phyloP scores from a whole-genome alignment of 768 basidiomycete genomes.

The Tylopilus sp. region DNA sequence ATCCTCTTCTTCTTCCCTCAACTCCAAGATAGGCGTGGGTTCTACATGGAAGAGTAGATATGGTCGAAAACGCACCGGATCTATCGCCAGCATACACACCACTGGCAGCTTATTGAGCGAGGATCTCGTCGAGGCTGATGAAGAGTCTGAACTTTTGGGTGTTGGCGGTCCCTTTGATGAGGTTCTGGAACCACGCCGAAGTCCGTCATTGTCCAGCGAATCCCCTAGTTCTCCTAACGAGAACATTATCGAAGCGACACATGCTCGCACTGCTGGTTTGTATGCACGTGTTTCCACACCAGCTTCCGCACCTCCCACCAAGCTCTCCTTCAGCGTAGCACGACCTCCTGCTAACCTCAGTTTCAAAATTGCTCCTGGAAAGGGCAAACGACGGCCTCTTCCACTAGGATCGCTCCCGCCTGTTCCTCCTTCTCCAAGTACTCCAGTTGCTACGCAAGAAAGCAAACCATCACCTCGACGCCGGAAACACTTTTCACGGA shows the following conservation, averaged over 20 bases:
- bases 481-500: constrained; percentile 52
- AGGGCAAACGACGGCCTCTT: constrained; percentile 57
- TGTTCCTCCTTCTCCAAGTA: constrained; percentile 70
- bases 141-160: constrained; percentile 69
- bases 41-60: constrained; percentile 63
- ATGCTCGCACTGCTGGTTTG: constrained; percentile 7
- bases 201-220: constrained; percentile 33
- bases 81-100: constrained; percentile 68
- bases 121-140: constrained; percentile 78
- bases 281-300: constrained; percentile 25
- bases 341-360: constrained; percentile 49
- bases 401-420: constrained; percentile 62
- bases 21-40: constrained; percentile 66
- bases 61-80: constrained; percentile 69
- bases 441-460: constrained; percentile 43
- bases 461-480: constrained; percentile 31
- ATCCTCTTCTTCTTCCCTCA: constrained; percentile 61
- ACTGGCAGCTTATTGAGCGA: constrained; percentile 71
- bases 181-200: constrained; percentile 32
- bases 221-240: constrained; percentile 35
- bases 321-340: constrained; percentile 46
- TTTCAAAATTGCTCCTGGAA: constrained; percentile 46
- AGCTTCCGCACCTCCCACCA: constrained; percentile 57
- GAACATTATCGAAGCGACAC: constrained; percentile 21
- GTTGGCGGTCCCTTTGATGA: constrained; percentile 61